Percentiles rank a stretch among this genome's conserved stretches.
Conservation (phyloP, 2,329 filamentous ascomycete genomes). For the Periconia digitata region DNA sequence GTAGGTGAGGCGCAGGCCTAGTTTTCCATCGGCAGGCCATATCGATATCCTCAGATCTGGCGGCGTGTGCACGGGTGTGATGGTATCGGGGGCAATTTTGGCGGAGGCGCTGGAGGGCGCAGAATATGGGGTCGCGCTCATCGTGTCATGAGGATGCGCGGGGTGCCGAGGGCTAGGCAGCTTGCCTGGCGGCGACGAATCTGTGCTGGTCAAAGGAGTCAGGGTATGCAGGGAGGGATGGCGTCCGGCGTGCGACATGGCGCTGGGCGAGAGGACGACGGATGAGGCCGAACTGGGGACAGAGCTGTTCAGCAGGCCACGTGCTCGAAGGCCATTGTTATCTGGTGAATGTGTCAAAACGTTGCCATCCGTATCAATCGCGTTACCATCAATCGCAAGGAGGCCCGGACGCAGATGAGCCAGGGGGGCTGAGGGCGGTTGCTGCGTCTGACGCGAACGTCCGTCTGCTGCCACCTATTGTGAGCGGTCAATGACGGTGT, state of each 20-base stretch:
- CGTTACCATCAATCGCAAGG: too few species aligned
- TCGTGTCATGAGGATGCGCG: constrained; percentile 42
- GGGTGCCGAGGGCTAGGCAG: constrained; percentile 54
- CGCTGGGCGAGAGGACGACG: constrained; percentile 62
- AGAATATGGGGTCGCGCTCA: constrained; percentile 34
- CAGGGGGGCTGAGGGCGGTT: too few species aligned
- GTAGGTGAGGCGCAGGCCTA: constrained; percentile 62
- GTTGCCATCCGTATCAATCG: constrained; percentile 11
- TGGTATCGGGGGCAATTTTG: constrained; percentile 50
- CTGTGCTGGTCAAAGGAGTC: constrained; percentile 67
- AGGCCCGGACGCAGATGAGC: too few species aligned
- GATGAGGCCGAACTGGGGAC: constrained; percentile 70
- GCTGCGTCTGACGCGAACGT: too few species aligned
- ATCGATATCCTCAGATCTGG: constrained; percentile 50
- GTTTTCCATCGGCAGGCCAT: constrained; percentile 54
- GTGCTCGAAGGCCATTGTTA: constrained; percentile 41
- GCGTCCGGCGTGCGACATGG: constrained; percentile 60
- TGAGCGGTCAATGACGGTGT: too few species aligned
- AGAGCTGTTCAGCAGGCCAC: constrained; percentile 74
- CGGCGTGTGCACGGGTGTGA: constrained; percentile 48
- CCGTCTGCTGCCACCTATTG: too few species aligned
- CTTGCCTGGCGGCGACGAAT: constrained; percentile 64
- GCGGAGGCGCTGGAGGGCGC: constrained; percentile 32
- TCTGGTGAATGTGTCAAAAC: constrained; percentile 22
- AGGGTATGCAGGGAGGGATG: constrained; percentile 56